Evolutionary conservation across 148 eudicot genomes (phyloP).

Genomic region (Spergularia marina): DNA sequence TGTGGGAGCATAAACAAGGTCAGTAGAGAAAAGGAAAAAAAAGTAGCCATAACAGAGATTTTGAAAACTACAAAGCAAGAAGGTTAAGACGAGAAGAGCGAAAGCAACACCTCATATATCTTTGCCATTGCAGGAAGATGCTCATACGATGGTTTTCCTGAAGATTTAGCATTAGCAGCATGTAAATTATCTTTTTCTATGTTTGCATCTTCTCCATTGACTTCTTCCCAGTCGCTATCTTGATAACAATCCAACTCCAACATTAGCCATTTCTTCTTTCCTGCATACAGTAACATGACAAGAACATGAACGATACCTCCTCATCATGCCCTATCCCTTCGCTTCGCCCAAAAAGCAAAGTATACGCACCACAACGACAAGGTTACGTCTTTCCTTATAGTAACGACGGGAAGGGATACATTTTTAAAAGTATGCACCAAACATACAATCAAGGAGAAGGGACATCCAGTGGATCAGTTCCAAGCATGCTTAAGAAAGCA

Average conservation of each 20-base stretch:
- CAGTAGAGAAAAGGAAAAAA: neutral
- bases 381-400: neutral
- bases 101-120: slow-evolving; percentile 39
- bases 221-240: slow-evolving; percentile 99
- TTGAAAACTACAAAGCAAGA: neutral
- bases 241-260: slow-evolving; percentile 27
- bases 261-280: neutral
- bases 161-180: slow-evolving; percentile 39
- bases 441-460: too few species aligned
- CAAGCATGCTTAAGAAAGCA: too few species aligned
- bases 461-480: too few species aligned
- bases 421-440: too few species aligned
- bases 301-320: slow-evolving; percentile 44
- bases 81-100: neutral
- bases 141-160: slow-evolving; percentile 51
- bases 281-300: neutral
- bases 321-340: slow-evolving; percentile 49
- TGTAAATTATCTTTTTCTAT: slow-evolving; percentile 39
- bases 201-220: slow-evolving; percentile 51
- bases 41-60: neutral
- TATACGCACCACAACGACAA: slow-evolving; percentile 40
- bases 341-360: slow-evolving; percentile 76
- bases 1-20: neutral
- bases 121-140: slow-evolving; percentile 86
- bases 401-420: too few species aligned